These are phyloP conservation scores for Helichrysum umbraculigerum DNA, from an alignment of 129 eudicot genomes.

Conservation along the genomic window DNA sequence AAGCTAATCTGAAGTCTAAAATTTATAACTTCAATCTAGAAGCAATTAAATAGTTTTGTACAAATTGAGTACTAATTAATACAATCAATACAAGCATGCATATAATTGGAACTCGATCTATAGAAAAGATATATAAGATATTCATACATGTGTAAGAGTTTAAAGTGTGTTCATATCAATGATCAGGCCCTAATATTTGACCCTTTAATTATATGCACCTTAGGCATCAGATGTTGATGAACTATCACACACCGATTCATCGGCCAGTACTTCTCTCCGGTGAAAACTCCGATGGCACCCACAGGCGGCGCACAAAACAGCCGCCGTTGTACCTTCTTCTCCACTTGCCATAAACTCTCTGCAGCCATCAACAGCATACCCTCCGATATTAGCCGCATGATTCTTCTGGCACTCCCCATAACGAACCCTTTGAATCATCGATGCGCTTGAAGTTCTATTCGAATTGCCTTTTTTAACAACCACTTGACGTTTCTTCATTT, in stretches of 20 bases:
- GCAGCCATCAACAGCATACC: slow-evolving; percentile 45
- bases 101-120: slow-evolving; percentile 5
- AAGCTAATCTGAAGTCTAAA: slow-evolving; percentile 1
- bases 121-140: slow-evolving; percentile 29
- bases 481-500: slow-evolving; percentile 47
- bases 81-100: slow-evolving; percentile 24
- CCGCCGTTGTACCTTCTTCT: slow-evolving; percentile 52
- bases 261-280: slow-evolving; percentile 51
- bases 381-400: slow-evolving; percentile 49
- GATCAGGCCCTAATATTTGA: slow-evolving; percentile 11
- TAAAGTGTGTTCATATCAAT: slow-evolving; percentile 29
- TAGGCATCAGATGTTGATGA: slow-evolving; percentile 47
- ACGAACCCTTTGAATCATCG: slow-evolving; percentile 27
- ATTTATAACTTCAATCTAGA: slow-evolving; percentile 20
- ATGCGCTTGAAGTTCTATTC: slow-evolving; percentile 29
- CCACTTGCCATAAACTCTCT: slow-evolving; percentile 72
- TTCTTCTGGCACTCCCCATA: slow-evolving; percentile 50
- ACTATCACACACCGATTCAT: slow-evolving; percentile 59
- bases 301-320: slow-evolving; percentile 78
- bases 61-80: slow-evolving; percentile 17
- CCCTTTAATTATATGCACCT: slow-evolving; percentile 15
- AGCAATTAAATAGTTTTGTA: slow-evolving; percentile 29
- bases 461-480: slow-evolving; percentile 32
- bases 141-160: slow-evolving; percentile 25
- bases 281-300: slow-evolving; percentile 92